Evolutionary conservation across 2,329 filamentous ascomycete species (phyloP).

Genomic region (Lachnum nothofagi): DNA sequence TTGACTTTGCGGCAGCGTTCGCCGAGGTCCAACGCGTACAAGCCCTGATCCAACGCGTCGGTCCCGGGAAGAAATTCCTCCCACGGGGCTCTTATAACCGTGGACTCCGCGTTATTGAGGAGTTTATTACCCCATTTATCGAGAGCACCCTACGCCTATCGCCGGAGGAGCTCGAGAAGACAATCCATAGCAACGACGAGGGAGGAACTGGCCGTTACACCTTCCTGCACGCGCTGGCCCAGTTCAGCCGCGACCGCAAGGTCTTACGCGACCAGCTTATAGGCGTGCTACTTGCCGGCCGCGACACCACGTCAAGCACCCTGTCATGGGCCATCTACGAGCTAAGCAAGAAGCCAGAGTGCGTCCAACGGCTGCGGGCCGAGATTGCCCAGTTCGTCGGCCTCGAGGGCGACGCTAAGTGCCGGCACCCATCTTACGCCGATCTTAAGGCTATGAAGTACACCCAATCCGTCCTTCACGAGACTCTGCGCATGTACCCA

Average conservation of each 20-base stretch:
- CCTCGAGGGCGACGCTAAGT: no score
- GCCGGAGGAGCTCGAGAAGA: constrained; percentile 64
- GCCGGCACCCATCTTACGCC: constrained; percentile 64
- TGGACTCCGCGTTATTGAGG: constrained; percentile 56
- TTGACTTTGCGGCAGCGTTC: constrained; percentile 3
- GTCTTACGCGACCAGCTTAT: constrained; percentile 78
- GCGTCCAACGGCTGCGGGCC: constrained; percentile 61
- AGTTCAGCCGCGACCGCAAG: constrained; percentile 64
- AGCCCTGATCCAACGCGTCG: no score
- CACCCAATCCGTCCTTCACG: constrained; percentile 4
- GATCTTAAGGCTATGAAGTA: constrained; percentile 87
- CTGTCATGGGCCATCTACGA: constrained; percentile 82
- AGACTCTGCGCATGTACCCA: constrained; percentile 36
- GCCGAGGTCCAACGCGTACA: background rate
- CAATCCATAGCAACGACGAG: no score
- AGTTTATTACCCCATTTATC: constrained; percentile 72
- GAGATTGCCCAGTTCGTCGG: constrained; percentile 70
- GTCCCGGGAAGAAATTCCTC: background rate
- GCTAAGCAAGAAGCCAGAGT: constrained; percentile 63
- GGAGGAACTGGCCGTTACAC: constrained; percentile 68
- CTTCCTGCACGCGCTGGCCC: constrained; percentile 76
- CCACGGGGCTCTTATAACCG: no score
- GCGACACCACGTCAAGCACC: constrained; percentile 80
- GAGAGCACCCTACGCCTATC: constrained; percentile 63
- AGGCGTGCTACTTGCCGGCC: constrained; percentile 75